These are phyloP conservation scores for Tetrapyrgos nigripes DNA, from an alignment of 1,284 basidiomycete genomes.

Conservation along the genomic window DNA sequence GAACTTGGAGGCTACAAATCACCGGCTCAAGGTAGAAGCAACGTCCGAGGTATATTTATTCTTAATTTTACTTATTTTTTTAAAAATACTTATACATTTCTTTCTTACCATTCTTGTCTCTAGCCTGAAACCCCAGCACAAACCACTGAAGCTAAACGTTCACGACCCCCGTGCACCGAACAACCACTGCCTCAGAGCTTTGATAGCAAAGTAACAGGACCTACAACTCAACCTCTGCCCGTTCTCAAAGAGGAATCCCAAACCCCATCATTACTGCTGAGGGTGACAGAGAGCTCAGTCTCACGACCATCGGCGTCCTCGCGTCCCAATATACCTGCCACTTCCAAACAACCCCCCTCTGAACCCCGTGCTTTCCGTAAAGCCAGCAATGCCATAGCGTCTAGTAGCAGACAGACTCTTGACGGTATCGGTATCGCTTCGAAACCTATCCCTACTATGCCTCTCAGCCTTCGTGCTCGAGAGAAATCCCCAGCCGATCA, in stretches of 20 bases:
- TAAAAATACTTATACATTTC: not conserved
- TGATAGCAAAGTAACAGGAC: too few species aligned
- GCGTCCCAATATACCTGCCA: not conserved
- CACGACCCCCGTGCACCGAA: too few species aligned
- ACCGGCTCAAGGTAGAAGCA: slow-evolving; percentile 20
- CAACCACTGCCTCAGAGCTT: too few species aligned
- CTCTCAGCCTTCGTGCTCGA: slow-evolving; percentile 3
- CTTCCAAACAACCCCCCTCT: not conserved
- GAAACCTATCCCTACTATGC: not conserved
- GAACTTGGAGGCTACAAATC: not conserved
- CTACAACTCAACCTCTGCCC: too few species aligned
- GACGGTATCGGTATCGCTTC: slow-evolving; percentile 3
- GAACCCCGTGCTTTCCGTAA: not conserved
- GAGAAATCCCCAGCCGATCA: slow-evolving; percentile 12
- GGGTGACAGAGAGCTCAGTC: not conserved
- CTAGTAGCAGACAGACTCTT: slow-evolving; percentile 14
- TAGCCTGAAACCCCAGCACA: too few species aligned
- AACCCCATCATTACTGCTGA: not conserved
- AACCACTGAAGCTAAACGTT: too few species aligned
- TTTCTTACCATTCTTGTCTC: not conserved
- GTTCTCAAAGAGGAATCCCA: too few species aligned
- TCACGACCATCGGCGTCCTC: not conserved
- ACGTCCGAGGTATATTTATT: slow-evolving; percentile 5
- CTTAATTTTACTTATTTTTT: not conserved
- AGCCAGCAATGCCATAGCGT: slow-evolving; percentile 15